These are phyloP conservation scores for Brettanomyces bruxellensis DNA, from an alignment of 805 yeast genomes.

Conservation along the genomic window DNA sequence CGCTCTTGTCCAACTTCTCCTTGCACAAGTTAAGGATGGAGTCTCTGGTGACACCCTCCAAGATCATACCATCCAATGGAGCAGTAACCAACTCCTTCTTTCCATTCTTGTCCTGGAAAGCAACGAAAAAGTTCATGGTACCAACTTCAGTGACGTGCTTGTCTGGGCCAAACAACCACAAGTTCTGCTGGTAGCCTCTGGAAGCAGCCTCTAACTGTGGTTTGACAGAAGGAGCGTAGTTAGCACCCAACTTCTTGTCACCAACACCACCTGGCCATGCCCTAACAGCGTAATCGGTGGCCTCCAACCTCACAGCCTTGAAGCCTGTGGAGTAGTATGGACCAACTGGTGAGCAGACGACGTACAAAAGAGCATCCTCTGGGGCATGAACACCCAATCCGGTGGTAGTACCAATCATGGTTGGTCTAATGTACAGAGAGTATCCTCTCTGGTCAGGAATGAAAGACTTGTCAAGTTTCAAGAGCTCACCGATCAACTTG, in stretches of 20 bases:
- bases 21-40: conserved; percentile 73
- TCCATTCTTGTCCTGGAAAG: conserved; percentile 62
- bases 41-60: conserved; percentile 95
- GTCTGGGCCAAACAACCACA: conserved; percentile 93
- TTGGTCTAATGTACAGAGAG: conserved; percentile 89
- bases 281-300: conserved; percentile 92
- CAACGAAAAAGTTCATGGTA: conserved; percentile 92
- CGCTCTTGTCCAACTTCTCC: conserved; percentile 60
- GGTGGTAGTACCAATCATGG: conserved; percentile 86
- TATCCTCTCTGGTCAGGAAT: conserved; percentile 84
- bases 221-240: conserved; percentile 90
- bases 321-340: conserved; percentile 94
- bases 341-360: conserved; percentile 93
- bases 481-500: conserved; percentile 67
- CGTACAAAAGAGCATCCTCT: conserved; percentile 68
- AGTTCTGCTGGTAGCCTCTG: conserved; percentile 90
- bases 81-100: conserved; percentile 91
- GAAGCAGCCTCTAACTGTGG: conserved; percentile 88
- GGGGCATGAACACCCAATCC: conserved; percentile 86
- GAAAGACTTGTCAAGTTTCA: conserved; percentile 64
- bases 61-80: conserved; percentile 93
- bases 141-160: conserved; percentile 90
- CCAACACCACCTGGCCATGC: conserved; percentile 99
- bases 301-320: conserved; percentile 90
- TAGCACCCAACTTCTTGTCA: conserved; percentile 92